phyloP scores from a whole-genome alignment of 148 eudicot species.

The Pouteria glomerata region DNA sequence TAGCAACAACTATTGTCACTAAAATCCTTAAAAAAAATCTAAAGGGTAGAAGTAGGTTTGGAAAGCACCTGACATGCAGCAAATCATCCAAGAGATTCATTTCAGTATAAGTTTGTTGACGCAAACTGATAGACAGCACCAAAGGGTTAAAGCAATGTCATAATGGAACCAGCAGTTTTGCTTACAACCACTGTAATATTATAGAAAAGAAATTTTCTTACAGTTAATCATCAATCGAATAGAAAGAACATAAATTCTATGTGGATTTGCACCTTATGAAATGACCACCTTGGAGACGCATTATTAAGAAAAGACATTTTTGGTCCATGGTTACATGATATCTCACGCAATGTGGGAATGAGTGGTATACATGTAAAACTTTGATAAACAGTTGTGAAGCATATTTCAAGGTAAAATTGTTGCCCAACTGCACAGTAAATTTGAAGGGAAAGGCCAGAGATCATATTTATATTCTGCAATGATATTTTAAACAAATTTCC shows the following conservation, averaged over 20 bases:
- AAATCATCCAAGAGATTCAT: not conserved
- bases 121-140: not conserved
- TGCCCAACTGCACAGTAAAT: not conserved
- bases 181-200: not conserved
- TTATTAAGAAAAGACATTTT: not conserved
- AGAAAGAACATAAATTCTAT: not conserved
- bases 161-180: not conserved
- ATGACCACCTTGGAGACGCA: not conserved
- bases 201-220: not conserved
- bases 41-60: not conserved
- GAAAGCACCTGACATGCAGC: not conserved
- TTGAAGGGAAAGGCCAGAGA: not conserved
- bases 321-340: not conserved
- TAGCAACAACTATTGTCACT: not conserved
- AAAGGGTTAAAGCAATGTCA: not conserved
- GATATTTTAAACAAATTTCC: constrained; percentile 7
- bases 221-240: not conserved
- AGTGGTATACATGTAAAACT: not conserved
- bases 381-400: not conserved
- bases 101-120: not conserved
- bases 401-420: not conserved
- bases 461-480: not conserved
- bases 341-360: not conserved
- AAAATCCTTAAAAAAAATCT: too few relatives aligned
- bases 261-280: not conserved